phyloP scores from a whole-genome alignment of 2,329 filamentous ascomycete species.

The Colletotrichum tabaci region DNA sequence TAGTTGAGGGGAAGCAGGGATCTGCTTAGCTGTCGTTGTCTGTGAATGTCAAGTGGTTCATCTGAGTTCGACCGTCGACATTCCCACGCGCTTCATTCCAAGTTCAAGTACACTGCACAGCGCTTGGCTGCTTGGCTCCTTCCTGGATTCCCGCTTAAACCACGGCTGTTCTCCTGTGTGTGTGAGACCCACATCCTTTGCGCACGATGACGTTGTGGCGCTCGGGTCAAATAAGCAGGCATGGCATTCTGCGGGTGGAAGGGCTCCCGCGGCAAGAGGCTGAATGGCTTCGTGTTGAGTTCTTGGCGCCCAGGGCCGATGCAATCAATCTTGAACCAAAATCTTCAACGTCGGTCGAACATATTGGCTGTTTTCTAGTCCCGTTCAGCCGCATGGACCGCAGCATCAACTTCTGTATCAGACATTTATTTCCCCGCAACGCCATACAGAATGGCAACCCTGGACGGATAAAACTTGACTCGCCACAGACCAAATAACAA shows the following conservation, averaged over 20 bases:
- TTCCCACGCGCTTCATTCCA: background rate
- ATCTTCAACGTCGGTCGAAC: background rate
- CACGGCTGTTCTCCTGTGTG: background rate
- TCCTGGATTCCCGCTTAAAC: slow-evolving; percentile 20
- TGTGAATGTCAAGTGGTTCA: background rate
- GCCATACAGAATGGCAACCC: background rate
- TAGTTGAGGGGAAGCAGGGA: background rate
- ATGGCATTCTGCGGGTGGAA: background rate
- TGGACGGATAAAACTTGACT: too few species aligned
- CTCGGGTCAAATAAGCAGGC: slow-evolving; percentile 26
- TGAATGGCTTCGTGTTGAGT: background rate
- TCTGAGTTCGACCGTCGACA: background rate
- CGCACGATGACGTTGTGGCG: slow-evolving; percentile 31
- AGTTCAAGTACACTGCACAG: background rate
- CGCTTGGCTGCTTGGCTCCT: background rate
- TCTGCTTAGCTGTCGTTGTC: background rate
- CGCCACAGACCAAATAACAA: too few species aligned
- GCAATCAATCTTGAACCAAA: background rate
- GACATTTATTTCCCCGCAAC: background rate
- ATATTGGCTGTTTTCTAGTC: background rate
- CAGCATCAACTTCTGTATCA: background rate
- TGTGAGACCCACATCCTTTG: slow-evolving; percentile 3
- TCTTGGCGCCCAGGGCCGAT: slow-evolving; percentile 9
- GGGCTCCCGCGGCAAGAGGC: slow-evolving; percentile 19
- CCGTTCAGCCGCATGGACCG: background rate